Conservation (phyloP, 176 grass and related monocot species). For the Coix lacrymajobi region DNA sequence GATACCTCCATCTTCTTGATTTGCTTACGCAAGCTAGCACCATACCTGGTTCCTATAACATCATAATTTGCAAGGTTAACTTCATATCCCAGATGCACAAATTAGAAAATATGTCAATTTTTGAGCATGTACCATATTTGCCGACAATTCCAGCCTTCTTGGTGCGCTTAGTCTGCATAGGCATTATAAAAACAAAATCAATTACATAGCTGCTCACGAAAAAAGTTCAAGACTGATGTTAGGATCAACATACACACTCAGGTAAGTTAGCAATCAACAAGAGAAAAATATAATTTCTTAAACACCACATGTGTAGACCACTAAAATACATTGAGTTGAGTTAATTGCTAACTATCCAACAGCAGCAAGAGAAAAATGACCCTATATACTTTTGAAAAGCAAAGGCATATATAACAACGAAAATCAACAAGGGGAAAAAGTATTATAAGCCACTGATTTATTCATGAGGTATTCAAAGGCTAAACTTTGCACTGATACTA, state of each 20-base stretch:
- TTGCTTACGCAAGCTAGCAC: conserved; percentile 97
- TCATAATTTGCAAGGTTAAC: not conserved
- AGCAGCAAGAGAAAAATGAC: too few species aligned
- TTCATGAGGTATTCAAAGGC: not conserved
- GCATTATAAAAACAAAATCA: conserved; percentile 22
- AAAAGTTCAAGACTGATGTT: not conserved
- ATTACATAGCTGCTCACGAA: not conserved
- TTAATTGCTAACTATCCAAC: too few species aligned
- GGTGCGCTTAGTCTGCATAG: conserved; percentile 87
- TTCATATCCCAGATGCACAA: not conserved
- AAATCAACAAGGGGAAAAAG: not conserved
- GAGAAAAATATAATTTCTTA: not conserved
- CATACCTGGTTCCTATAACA: conserved; percentile 81
- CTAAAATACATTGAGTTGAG: not conserved
- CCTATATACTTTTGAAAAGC: not conserved
- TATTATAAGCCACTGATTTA: not conserved
- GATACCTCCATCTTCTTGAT: conserved; percentile 99
- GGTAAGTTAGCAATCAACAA: not conserved
- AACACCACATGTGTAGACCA: not conserved
- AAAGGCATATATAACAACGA: not conserved
- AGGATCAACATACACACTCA: not conserved
- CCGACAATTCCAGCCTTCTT: conserved; percentile 99
- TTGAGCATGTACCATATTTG: conserved; percentile 70
- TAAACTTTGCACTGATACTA: not conserved
- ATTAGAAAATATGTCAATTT: not conserved